A percentile compares a stretch with the other conserved stretches of the same genome.
These are phyloP conservation scores for Fusarium denticulatum DNA, from an alignment of 2,329 filamentous ascomycete species.

Conservation along the genomic window DNA sequence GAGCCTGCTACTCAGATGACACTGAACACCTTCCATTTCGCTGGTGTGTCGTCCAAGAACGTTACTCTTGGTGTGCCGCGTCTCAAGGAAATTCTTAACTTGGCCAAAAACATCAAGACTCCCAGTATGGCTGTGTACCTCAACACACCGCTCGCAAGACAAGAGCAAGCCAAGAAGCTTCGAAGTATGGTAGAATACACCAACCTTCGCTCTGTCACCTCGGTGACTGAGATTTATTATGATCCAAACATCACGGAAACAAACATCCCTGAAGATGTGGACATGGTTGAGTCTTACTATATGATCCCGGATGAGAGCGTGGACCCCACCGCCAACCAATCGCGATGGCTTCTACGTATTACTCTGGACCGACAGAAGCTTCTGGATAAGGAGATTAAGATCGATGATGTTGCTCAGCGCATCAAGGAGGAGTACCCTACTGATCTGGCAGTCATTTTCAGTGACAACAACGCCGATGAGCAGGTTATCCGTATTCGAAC, in stretches of 20 bases:
- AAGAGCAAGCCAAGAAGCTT: constrained; percentile 84
- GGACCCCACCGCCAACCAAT: constrained; percentile 75
- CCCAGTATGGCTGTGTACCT: constrained; percentile 96
- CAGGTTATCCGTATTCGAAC: constrained; percentile 94
- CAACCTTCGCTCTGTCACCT: constrained; percentile 88
- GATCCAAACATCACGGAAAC: constrained; percentile 90
- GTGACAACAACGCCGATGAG: constrained; percentile 96
- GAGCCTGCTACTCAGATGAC: constrained; percentile 99
- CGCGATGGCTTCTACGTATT: constrained; percentile 94
- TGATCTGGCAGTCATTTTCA: constrained; percentile 93
- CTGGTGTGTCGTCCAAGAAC: constrained; percentile 99
- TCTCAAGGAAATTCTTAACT: constrained; percentile 98
- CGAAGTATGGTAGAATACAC: constrained; percentile 95
- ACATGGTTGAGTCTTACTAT: constrained; percentile 98
- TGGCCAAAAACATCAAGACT: constrained; percentile 98
- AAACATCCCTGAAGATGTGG: constrained; percentile 84
- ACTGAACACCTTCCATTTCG: constrained; percentile 99
- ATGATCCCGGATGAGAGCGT: constrained; percentile 84
- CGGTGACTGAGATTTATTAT: constrained; percentile 95
- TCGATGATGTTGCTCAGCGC: constrained; percentile 87
- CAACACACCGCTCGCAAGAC: constrained; percentile 69
- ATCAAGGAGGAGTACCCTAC: constrained; percentile 90
- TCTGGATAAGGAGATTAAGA: constrained; percentile 90
- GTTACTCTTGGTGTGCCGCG: constrained; percentile 98
- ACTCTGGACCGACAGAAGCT: constrained; percentile 93